Percentiles rank a stretch among this genome's conserved stretches.
Conservation (phyloP, 805 yeast species). For the Suhomyces xylopsoci region DNA sequence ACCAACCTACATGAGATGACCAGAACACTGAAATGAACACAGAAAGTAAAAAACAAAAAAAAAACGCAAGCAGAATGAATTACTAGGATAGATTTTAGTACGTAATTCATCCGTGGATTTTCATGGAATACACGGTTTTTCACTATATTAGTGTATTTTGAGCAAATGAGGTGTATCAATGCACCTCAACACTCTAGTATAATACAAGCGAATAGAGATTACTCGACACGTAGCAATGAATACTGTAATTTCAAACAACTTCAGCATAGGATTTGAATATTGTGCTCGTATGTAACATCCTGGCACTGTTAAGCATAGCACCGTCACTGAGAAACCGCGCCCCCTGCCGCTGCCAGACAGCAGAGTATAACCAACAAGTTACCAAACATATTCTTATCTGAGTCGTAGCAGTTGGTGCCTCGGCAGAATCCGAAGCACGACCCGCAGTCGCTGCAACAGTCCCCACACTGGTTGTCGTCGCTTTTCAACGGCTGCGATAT, state of each 20-base stretch:
- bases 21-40: background rate
- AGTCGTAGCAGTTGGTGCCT: constrained; percentile 8
- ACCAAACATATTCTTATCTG: constrained; percentile 8
- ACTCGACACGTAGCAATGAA: background rate
- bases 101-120: background rate
- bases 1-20: background rate
- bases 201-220: background rate
- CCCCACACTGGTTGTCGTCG: constrained; percentile 11
- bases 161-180: background rate
- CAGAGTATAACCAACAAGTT: constrained; percentile 4
- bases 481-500: constrained; percentile 8
- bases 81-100: background rate
- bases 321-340: background rate
- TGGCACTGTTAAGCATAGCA: background rate
- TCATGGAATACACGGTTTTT: background rate
- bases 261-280: background rate
- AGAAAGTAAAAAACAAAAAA: background rate
- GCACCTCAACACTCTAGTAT: background rate
- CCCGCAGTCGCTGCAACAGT: constrained; percentile 13
- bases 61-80: background rate
- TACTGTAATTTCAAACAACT: background rate
- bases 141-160: background rate
- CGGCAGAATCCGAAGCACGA: constrained; percentile 11
- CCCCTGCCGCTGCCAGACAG: constrained; percentile 3
- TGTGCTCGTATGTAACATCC: background rate